Evolutionary conservation across 108 stramenopile species (phyloP).

Genomic region (Stephanodiscus triporus): DNA sequence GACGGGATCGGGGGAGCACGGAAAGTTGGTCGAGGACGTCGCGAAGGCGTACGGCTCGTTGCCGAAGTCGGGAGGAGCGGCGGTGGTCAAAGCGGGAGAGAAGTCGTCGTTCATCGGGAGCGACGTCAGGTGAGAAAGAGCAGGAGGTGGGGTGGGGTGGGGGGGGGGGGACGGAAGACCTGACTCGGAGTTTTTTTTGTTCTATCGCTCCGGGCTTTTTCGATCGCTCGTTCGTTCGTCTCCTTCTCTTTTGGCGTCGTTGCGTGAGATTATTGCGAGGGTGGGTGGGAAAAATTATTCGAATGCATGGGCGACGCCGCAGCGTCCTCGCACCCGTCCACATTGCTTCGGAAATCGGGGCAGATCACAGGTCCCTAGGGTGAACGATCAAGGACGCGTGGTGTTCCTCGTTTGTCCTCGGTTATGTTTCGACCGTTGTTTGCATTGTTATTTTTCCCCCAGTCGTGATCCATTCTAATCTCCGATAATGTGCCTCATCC

Average conservation of each 20-base stretch:
- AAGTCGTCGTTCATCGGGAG: constrained; percentile 94
- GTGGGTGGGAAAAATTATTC: too few species aligned
- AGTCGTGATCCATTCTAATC: not conserved
- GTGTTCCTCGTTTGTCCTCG: not conserved
- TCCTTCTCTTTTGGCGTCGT: too few species aligned
- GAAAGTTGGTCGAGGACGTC: constrained; percentile 83
- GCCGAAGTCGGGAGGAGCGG: constrained; percentile 48
- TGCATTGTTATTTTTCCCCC: not conserved
- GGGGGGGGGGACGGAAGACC: too few species aligned
- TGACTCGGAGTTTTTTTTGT: too few species aligned
- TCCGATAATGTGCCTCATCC: not conserved
- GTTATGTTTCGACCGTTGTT: not conserved
- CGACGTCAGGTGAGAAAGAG: constrained; percentile 78
- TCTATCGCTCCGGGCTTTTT: too few species aligned
- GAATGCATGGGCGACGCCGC: too few species aligned
- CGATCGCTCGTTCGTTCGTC: too few species aligned
- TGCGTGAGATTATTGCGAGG: too few species aligned
- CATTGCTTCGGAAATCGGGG: too few species aligned
- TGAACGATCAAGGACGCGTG: not conserved
- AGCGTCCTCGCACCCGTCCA: too few species aligned
- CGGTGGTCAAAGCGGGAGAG: constrained; percentile 66
- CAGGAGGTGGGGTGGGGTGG: too few species aligned
- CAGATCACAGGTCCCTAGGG: too few species aligned
- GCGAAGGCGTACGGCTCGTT: constrained; percentile 83
- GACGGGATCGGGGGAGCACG: constrained; percentile 94